These are phyloP conservation scores for Pythium scleroteichum DNA, from an alignment of 352 stramenopile species.

Conservation along the genomic window DNA sequence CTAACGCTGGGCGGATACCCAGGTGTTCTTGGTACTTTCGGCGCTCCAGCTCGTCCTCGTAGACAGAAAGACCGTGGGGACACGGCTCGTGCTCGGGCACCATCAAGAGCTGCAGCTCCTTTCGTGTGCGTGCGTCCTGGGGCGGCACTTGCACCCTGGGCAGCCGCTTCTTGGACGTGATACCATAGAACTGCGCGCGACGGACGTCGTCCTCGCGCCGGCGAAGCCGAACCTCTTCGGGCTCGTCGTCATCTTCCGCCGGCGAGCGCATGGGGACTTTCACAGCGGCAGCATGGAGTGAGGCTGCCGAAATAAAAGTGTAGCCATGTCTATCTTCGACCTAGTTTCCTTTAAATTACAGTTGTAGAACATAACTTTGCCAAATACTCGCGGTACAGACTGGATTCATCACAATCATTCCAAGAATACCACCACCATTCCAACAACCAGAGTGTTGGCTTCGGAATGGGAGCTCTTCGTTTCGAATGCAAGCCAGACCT, in stretches of 20 bases:
- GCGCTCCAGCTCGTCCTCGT: slow-evolving; percentile 55
- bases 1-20: slow-evolving; percentile 46
- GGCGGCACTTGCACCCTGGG: slow-evolving; percentile 36
- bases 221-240: neutral
- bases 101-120: slow-evolving; percentile 42
- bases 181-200: slow-evolving; percentile 43
- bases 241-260: slow-evolving; percentile 8
- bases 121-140: slow-evolving; percentile 42
- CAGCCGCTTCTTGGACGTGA: slow-evolving; percentile 33
- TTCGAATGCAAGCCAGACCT: too few species aligned
- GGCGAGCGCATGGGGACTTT: slow-evolving; percentile 5
- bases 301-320: too few species aligned
- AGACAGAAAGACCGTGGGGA: slow-evolving; percentile 13
- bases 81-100: slow-evolving; percentile 22
- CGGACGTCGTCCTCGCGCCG: slow-evolving; percentile 33
- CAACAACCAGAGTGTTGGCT: slow-evolving; percentile 7
- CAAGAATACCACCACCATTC: slow-evolving; percentile 5
- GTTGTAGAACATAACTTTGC: neutral
- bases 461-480: too few species aligned
- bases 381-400: neutral
- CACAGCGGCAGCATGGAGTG: too few species aligned
- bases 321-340: slow-evolving; percentile 24
- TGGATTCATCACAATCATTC: slow-evolving; percentile 8
- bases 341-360: slow-evolving; percentile 8
- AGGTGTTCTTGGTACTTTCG: slow-evolving; percentile 52